Evolutionary conservation across 1,284 basidiomycete genomes (phyloP), one percentile per base, ranked within the genome.

Genomic region (Pseudozyma sp.): DNA sequence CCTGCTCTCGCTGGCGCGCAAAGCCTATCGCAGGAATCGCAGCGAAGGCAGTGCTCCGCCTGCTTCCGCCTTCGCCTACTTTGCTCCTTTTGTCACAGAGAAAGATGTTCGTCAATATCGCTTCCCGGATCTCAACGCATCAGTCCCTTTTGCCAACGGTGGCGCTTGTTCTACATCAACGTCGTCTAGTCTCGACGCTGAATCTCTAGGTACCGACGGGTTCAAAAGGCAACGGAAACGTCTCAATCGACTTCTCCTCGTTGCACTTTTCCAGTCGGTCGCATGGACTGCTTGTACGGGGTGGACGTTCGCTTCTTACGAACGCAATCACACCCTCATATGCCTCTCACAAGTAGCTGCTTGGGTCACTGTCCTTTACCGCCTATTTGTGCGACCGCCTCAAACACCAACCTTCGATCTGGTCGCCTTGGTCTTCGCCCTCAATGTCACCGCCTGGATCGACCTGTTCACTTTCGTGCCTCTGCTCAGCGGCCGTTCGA

Each of bases 51-150:
- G 34, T 35, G 33, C 30, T 33, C 10, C 3, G 6, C 10, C 30
- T 52, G 31, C 39, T 3, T 60, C 53, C 31, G 9, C 54, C 5
- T 40, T 62, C 30, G 35, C 7, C 5, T 70, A 61, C 56, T 62
- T 74, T 24, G 48, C 58, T 17, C 71, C 71, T 1, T 69, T 74
- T 37, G 58, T 74, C 17, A 63, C 71, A 17, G 51, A 63, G n/a
- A 16, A 53, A 17, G 71, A 74, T 37, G 63, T 59, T 3, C 57
- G 44, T 8, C 57, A 54, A 19, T 35, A 73, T 45, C 54, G 54
- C 29, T 39, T 49, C 33, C 46, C 54, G n/a, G 7, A 16, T 6
- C 7, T 19, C 34, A 50, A 43, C 13, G 50, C 40, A 5, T 5
- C 30, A 16, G 34, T 46, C 24, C 29, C 47, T 6, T 6, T 29